phyloP scores from a whole-genome alignment of 2,329 filamentous ascomycete species.

The Coleophoma eucalyptorum region DNA sequence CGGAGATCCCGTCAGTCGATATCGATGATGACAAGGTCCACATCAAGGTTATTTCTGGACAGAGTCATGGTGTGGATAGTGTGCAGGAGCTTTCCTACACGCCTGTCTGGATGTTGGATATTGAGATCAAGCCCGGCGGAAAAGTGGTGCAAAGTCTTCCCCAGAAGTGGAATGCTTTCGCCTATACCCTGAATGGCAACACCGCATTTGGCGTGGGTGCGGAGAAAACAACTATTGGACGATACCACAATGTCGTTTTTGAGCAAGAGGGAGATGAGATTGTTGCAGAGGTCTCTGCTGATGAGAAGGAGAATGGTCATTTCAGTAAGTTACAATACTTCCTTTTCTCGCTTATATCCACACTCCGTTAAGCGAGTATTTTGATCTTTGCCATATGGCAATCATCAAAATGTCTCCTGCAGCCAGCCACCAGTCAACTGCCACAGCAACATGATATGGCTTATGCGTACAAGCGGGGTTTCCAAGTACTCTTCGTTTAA shows the following conservation, averaged over 20 bases:
- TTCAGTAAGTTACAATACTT: conserved; percentile 30
- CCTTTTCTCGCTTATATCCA: not conserved
- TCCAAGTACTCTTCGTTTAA: too few relatives aligned
- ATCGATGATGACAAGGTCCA: conserved; percentile 69
- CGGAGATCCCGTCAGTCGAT: conserved; percentile 74
- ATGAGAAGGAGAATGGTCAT: conserved; percentile 48
- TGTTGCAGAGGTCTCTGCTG: conserved; percentile 63
- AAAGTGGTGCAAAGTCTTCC: conserved; percentile 73
- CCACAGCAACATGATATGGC: too few relatives aligned
- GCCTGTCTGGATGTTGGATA: conserved; percentile 92
- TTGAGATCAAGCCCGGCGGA: conserved; percentile 76
- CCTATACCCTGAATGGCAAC: conserved; percentile 76
- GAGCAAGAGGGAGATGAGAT: conserved; percentile 74
- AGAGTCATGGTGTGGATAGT: conserved; percentile 78
- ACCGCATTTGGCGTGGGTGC: conserved; percentile 56
- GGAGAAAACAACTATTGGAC: conserved; percentile 49
- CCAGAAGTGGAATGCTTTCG: conserved; percentile 82
- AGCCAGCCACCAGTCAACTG: too few relatives aligned
- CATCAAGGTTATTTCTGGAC: conserved; percentile 88
- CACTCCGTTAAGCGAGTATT: not conserved
- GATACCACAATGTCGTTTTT: conserved; percentile 89
- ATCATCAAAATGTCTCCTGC: too few relatives aligned
- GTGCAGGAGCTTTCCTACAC: conserved; percentile 92
- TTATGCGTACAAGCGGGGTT: too few relatives aligned
- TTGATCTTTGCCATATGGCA: too few relatives aligned